A percentile compares a stretch with the other conserved stretches of the same genome.
Evolutionary conservation across 148 eudicot genomes (phyloP).

Genomic region (Rheum nobile): DNA sequence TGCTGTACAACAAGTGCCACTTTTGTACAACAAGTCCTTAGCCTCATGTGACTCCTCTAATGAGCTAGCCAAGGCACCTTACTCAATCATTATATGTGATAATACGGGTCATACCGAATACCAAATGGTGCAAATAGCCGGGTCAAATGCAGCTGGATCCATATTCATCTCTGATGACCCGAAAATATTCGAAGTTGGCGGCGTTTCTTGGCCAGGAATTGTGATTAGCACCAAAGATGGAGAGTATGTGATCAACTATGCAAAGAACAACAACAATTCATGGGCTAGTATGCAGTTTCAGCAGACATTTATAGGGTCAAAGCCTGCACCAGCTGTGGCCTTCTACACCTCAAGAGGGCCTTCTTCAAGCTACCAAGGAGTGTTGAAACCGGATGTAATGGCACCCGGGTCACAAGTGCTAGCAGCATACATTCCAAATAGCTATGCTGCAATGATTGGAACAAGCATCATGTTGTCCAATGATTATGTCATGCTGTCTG

Average conservation of each 20-base stretch:
- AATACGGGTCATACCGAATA: conserved; percentile 5
- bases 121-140: conserved; percentile 14
- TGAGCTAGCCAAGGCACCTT: conserved; percentile 12
- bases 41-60: conserved; percentile 17
- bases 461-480: conserved; percentile 14
- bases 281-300: conserved; percentile 22
- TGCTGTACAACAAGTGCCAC: conserved; percentile 5
- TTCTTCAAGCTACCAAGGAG: conserved; percentile 11
- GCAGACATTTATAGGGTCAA: conserved; percentile 23
- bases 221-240: conserved; percentile 15
- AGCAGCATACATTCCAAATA: conserved; percentile 22
- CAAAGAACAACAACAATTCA: not conserved
- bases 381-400: conserved; percentile 28
- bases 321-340: conserved; percentile 20
- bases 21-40: conserved; percentile 13
- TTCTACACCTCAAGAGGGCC: conserved; percentile 30
- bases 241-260: conserved; percentile 10
- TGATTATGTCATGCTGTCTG: conserved; percentile 21
- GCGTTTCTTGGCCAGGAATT: conserved; percentile 19
- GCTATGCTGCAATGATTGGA: conserved; percentile 19
- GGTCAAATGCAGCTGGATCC: conserved; percentile 16
- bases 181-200: conserved; percentile 9
- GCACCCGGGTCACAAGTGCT: conserved; percentile 27
- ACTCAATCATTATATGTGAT: conserved; percentile 20
- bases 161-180: conserved; percentile 20